Conservation (phyloP, 257 asterid genomes). For the Plantago elongata region DNA sequence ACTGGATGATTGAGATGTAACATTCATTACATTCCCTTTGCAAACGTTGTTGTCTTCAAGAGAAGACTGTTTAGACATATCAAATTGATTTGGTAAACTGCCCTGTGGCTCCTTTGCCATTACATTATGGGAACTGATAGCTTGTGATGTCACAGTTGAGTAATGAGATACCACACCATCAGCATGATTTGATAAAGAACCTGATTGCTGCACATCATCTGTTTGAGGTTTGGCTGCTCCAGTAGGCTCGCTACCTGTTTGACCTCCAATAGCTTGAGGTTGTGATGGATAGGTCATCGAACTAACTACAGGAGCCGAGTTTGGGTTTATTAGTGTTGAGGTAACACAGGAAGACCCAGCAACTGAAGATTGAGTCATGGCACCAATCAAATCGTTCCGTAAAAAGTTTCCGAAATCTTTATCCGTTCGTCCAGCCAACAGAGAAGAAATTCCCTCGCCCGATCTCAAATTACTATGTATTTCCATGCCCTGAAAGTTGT, state of each 20-base stretch:
- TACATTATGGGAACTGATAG: conserved; percentile 27
- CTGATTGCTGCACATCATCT: conserved; percentile 32
- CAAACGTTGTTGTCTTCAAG: conserved; percentile 32
- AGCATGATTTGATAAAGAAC: conserved; percentile 35
- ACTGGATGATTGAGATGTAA: conserved; percentile 39
- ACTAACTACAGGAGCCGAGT: conserved; percentile 70
- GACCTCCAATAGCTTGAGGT: conserved; percentile 33
- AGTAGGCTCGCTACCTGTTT: conserved; percentile 27
- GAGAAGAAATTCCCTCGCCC: conserved; percentile 40
- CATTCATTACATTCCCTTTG: conserved; percentile 31
- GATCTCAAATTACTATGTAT: conserved; percentile 41
- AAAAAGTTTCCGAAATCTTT: conserved; percentile 48
- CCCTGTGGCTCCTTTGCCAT: conserved; percentile 29
- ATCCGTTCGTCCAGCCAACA: conserved; percentile 28
- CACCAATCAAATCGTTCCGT: conserved; percentile 60
- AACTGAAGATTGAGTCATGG: conserved; percentile 71
- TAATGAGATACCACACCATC: conserved; percentile 34
- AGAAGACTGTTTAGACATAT: conserved; percentile 25
- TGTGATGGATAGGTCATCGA: conserved; percentile 66
- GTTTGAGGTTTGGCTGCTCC: conserved; percentile 33
- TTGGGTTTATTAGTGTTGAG: conserved; percentile 60
- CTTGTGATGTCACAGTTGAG: conserved; percentile 28
- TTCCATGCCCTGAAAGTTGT: conserved; percentile 43
- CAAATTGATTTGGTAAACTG: conserved; percentile 32
- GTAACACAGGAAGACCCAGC: conserved; percentile 72